A percentile compares a stretch with the other conserved stretches of the same genome.
Conservation (phyloP, 192 early-diverging fungal genomes). For the Coemansia aciculifera region DNA sequence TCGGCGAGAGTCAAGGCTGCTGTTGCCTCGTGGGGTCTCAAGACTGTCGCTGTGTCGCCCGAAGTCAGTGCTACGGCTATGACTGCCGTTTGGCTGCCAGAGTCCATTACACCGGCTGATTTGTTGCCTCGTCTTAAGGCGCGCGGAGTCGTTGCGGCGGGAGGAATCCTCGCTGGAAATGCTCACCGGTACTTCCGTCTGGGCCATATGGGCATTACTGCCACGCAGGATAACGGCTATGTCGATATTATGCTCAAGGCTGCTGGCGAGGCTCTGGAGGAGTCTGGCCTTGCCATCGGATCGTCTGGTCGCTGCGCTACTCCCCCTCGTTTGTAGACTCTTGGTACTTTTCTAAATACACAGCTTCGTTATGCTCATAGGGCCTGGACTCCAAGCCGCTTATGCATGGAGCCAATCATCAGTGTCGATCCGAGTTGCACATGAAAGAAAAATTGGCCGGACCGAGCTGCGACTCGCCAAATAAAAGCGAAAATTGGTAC, state of each 20-base stretch:
- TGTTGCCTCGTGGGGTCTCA: conserved; percentile 67
- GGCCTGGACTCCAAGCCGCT: background rate
- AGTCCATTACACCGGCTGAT: conserved; percentile 71
- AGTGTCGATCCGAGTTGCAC: conserved; percentile 1
- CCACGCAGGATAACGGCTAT: conserved; percentile 66
- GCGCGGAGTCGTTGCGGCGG: conserved; percentile 85
- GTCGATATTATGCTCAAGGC: conserved; percentile 68
- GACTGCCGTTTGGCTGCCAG: conserved; percentile 88
- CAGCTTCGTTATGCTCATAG: background rate
- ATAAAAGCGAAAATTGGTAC: background rate
- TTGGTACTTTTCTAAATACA: background rate
- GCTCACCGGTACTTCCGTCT: conserved; percentile 93
- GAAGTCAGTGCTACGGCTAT: conserved; percentile 72
- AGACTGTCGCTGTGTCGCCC: conserved; percentile 63
- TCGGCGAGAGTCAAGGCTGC: conserved; percentile 73
- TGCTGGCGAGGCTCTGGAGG: conserved; percentile 60
- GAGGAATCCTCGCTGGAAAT: conserved; percentile 82
- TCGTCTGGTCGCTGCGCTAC: conserved; percentile 26
- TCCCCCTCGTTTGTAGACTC: conserved; percentile 38
- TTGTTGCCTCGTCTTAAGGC: conserved; percentile 77
- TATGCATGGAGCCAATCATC: background rate
- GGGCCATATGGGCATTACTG: conserved; percentile 85
- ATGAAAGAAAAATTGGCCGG: background rate
- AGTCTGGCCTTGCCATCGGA: conserved; percentile 35
- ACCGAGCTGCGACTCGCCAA: conserved; percentile 29